phyloP scores from a whole-genome alignment of 2,329 filamentous ascomycete genomes.

The Paraconiothyrium sp. region DNA sequence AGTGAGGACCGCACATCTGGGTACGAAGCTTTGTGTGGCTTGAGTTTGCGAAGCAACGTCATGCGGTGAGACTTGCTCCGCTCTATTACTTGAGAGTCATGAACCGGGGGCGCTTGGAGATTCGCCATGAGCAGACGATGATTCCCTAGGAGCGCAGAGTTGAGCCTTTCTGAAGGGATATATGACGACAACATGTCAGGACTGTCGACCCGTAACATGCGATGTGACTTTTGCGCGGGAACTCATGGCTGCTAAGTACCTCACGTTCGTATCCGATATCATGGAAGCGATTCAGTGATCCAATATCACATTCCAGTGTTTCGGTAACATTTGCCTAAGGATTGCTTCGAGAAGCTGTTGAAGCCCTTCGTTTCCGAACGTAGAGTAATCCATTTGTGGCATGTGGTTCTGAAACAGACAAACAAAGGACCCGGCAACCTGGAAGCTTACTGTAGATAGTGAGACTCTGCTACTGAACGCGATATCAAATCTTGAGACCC shows the following conservation, averaged over 20 bases:
- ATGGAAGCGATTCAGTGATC: neutral
- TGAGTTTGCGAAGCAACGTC: slow-evolving; percentile 16
- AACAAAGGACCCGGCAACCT: neutral
- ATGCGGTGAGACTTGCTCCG: slow-evolving; percentile 15
- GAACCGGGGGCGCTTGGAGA: neutral
- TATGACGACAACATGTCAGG: neutral
- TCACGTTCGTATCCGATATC: neutral
- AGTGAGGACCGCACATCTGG: neutral
- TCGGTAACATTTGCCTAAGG: slow-evolving; percentile 1
- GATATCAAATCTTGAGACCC: neutral
- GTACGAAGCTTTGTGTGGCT: slow-evolving; percentile 1
- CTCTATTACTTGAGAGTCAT: neutral
- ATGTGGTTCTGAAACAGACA: slow-evolving; percentile 8
- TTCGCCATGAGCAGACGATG: neutral
- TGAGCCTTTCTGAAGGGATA: neutral
- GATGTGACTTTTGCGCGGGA: neutral
- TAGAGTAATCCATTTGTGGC: neutral
- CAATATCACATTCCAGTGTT: slow-evolving; percentile 12
- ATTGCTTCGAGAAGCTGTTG: slow-evolving; percentile 18
- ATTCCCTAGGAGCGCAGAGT: neutral
- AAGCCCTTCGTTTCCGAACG: neutral
- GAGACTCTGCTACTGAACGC: neutral
- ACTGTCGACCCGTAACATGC: neutral
- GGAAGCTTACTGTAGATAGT: neutral
- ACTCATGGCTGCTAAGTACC: neutral